Evolutionary conservation across 108 stramenopile genomes (phyloP).

Genomic region (Skeletonema marinoi): DNA sequence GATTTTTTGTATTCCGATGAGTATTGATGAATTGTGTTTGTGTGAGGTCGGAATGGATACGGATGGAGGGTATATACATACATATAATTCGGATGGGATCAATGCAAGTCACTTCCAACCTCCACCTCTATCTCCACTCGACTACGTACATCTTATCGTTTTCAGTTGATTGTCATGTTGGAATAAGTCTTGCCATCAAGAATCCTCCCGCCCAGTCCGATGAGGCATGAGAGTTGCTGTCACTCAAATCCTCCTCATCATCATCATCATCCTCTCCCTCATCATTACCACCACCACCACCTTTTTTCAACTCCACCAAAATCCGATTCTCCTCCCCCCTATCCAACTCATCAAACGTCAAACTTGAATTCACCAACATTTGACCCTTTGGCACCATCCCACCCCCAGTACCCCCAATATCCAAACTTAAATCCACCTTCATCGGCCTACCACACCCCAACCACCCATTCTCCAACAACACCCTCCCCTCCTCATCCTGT

Average conservation of each 20-base stretch:
- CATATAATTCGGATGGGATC: too few relatives aligned
- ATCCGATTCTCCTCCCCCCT: slow-evolving; percentile 1
- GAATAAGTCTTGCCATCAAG: too few relatives aligned
- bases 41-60: too few relatives aligned
- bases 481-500: neutral
- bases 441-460: neutral
- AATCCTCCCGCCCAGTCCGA: too few relatives aligned
- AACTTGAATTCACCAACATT: neutral
- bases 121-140: too few relatives aligned
- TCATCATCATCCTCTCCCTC: neutral
- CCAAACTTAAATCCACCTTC: neutral
- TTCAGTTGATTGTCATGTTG: too few relatives aligned
- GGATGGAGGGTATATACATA: too few relatives aligned
- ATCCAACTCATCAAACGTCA: neutral
- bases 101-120: too few relatives aligned
- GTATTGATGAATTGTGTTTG: too few relatives aligned
- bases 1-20: too few relatives aligned
- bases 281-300: neutral
- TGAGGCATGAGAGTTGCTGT: too few relatives aligned
- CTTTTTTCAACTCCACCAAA: neutral
- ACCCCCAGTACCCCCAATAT: neutral
- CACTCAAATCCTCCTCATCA: neutral
- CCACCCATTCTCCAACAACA: neutral
- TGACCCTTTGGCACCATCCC: neutral
- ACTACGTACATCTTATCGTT: too few relatives aligned